Base-by-base conservation (phyloP, 2,329 filamentous ascomycete species). In the Tolypocladium guangdongense region DNA sequence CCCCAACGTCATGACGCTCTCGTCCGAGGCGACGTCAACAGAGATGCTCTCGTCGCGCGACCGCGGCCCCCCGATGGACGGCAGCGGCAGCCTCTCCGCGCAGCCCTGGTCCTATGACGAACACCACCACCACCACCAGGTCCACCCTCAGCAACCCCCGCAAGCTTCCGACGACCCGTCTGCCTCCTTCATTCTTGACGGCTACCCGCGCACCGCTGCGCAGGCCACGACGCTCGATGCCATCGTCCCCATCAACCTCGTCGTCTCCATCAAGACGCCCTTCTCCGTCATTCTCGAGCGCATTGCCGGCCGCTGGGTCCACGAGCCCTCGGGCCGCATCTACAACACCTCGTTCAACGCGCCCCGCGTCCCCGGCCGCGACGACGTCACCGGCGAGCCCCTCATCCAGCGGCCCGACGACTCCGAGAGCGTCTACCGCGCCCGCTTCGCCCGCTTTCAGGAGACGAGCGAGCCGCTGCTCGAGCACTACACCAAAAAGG, bases 261-360 rank as follows among this genome's bases (percentile, higher is more conserved):
- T 90, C 49, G 86, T 96, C 55, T 90, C 88, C 53, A 78, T 97
- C 61, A 80, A 86, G 65, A 97, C 92, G 0, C 93, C 93, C 0
- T 82, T 88, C 36, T 81, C 86, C 10, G 88, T 96, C 56, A 90
- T 99, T 56, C 79, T 97, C 59, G 83, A 90, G 61, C 87, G 93
- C 53, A 96, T 99, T 61, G 83, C 88, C 45, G 90, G 90, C 51
- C 86, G 93, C 54, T 96, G 91, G 91, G 86, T 96, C 41, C 93
- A 99, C 70, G 87, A 88, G 63, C 84, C 90, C 0, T 95, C 90
- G 0, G 93, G 93, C 1, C 81, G 93, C 32, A 87, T 96, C 18
- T 99, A 99, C 76, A 99, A 99, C 68, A 95, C 90, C 2, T 84
- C 84, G 0, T 99, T 96, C 75, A 90, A 97, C 65, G 80, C 87